Evolutionary conservation across 108 stramenopile species (phyloP).

Genomic region (Parietichytrium sp.): DNA sequence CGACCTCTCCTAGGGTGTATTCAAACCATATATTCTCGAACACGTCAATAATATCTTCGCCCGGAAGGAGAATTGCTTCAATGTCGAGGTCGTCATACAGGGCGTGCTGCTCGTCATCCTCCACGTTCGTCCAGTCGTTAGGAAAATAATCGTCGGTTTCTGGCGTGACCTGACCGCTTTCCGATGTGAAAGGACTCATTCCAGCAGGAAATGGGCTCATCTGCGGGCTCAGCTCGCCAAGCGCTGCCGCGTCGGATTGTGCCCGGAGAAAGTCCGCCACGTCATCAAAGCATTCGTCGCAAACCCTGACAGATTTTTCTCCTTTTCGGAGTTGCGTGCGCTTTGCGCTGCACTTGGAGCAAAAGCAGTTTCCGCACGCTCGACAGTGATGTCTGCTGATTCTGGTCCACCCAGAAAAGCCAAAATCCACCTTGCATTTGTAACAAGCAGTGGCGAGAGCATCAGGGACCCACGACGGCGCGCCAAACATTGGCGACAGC

Average conservation of each 20-base stretch:
- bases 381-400: conserved; percentile 25
- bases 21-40: conserved; percentile 25
- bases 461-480: conserved; percentile 29
- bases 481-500: too few species aligned
- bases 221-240: too few species aligned
- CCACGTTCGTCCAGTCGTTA: neutral
- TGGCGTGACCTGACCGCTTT: neutral
- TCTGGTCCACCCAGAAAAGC: conserved; percentile 9
- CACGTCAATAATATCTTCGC: neutral
- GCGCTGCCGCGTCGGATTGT: neutral
- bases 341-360: neutral
- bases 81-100: neutral
- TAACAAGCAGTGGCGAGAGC: neutral
- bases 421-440: neutral
- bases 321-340: neutral
- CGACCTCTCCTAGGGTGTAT: neutral
- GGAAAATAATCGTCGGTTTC: neutral
- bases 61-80: conserved; percentile 35
- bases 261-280: neutral
- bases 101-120: neutral
- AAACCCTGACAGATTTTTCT: neutral
- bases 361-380: neutral
- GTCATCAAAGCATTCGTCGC: neutral
- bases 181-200: neutral
- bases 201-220: too few species aligned